Conservation (phyloP, 352 stramenopile species). For the Pythium sp. region DNA sequence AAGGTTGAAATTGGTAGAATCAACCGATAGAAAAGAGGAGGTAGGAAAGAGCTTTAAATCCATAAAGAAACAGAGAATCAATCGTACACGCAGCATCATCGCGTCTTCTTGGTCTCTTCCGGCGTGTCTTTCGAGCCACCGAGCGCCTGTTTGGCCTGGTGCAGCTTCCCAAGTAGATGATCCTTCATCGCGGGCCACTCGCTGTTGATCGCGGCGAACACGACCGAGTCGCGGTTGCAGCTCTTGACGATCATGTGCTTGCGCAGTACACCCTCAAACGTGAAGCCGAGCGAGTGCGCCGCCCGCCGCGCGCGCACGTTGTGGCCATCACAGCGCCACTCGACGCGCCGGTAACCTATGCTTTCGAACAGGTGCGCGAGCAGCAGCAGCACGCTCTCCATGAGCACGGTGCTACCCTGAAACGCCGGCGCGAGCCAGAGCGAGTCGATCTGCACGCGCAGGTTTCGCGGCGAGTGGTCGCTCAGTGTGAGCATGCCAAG, state of each 20-base stretch:
- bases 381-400: constrained; percentile 68
- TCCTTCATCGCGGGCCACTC: constrained; percentile 76
- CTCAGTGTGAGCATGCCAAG: constrained; percentile 83
- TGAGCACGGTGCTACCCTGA: constrained; percentile 46
- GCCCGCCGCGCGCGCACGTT: constrained; percentile 81
- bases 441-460: constrained; percentile 75
- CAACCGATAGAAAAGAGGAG: constrained; percentile 7
- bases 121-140: constrained; percentile 3
- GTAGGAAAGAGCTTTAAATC: not conserved
- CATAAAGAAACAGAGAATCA: constrained; percentile 1
- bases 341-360: constrained; percentile 77
- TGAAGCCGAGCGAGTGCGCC: constrained; percentile 79
- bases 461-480: constrained; percentile 68
- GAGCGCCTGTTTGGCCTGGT: constrained; percentile 15
- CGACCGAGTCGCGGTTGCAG: constrained; percentile 81
- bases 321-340: constrained; percentile 85
- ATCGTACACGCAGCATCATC: constrained; percentile 16
- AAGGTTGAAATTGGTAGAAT: not conserved
- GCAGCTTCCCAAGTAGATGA: constrained; percentile 52
- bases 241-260: constrained; percentile 87
- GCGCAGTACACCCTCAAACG: constrained; percentile 84
- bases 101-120: constrained; percentile 34
- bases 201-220: constrained; percentile 87
- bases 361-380: constrained; percentile 65
- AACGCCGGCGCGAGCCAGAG: constrained; percentile 83